phyloP scores from a whole-genome alignment of 352 stramenopile species.

The Globisporangium recalcitrans region DNA sequence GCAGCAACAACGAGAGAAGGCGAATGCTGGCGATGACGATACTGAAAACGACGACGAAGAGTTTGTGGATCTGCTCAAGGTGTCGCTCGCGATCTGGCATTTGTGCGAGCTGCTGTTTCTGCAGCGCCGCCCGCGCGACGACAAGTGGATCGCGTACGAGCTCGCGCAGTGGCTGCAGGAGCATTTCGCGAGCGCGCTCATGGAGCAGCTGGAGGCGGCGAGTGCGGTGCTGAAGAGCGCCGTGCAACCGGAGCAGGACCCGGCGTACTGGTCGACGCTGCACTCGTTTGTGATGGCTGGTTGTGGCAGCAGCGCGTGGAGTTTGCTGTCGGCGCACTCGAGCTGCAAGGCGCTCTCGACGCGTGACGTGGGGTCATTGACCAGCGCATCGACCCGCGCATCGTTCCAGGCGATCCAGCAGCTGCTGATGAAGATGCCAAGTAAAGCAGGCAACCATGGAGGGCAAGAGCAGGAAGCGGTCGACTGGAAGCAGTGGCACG shows the following conservation, averaged over 20 bases:
- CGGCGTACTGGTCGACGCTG: slow-evolving; percentile 62
- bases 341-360: slow-evolving; percentile 46
- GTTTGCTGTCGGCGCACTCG: slow-evolving; percentile 51
- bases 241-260: slow-evolving; percentile 34
- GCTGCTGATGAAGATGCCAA: slow-evolving; percentile 67
- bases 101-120: slow-evolving; percentile 75
- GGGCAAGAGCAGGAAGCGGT: slow-evolving; percentile 12
- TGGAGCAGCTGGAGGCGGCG: slow-evolving; percentile 50
- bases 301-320: slow-evolving; percentile 47
- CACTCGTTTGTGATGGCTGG: slow-evolving; percentile 50
- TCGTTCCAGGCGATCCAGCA: slow-evolving; percentile 59
- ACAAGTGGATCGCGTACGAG: slow-evolving; percentile 62
- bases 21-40: background rate
- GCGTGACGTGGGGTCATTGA: slow-evolving; percentile 34
- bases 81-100: slow-evolving; percentile 75
- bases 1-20: background rate
- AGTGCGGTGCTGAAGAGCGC: slow-evolving; percentile 37
- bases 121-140: slow-evolving; percentile 42
- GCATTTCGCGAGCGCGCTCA: slow-evolving; percentile 49
- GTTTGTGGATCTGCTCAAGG: slow-evolving; percentile 66
- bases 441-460: slow-evolving; percentile 15
- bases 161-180: slow-evolving; percentile 70
- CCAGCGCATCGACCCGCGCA: slow-evolving; percentile 33
- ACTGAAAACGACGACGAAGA: slow-evolving; percentile 34
- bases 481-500: slow-evolving; percentile 63